phyloP scores from a whole-genome alignment of 2,329 filamentous ascomycete genomes.

The Harringtonia aguacate region DNA sequence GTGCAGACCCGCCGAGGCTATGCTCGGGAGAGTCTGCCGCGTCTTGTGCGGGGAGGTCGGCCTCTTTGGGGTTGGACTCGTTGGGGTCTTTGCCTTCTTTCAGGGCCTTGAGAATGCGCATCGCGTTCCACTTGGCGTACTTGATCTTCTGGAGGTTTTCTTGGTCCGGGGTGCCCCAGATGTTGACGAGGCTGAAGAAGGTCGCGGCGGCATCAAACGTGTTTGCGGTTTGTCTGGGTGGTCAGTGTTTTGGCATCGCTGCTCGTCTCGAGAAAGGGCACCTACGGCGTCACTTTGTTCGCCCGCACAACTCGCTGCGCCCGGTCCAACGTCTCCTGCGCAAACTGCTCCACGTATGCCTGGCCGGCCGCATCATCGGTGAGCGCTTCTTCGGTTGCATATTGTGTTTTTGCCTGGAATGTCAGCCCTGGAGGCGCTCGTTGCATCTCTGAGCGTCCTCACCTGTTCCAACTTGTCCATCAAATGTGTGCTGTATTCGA shows the following conservation, averaged over 20 bases:
- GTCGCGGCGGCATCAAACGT: slow-evolving; percentile 89
- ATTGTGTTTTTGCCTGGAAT: slow-evolving; percentile 55
- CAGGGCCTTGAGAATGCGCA: slow-evolving; percentile 81
- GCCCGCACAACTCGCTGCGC: slow-evolving; percentile 74
- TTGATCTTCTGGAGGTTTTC: slow-evolving; percentile 83
- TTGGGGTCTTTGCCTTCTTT: slow-evolving; percentile 91
- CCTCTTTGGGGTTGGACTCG: slow-evolving; percentile 66
- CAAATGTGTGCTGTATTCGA: slow-evolving; percentile 67
- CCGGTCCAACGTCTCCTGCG: slow-evolving; percentile 73
- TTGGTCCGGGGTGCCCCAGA: slow-evolving; percentile 67
- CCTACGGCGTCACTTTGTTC: slow-evolving; percentile 70
- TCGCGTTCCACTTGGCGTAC: slow-evolving; percentile 91
- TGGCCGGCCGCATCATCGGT: slow-evolving; percentile 77
- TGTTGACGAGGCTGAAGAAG: slow-evolving; percentile 77
- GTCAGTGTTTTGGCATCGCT: slow-evolving; percentile 2
- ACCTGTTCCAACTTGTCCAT: slow-evolving; percentile 88
- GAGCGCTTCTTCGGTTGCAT: slow-evolving; percentile 71
- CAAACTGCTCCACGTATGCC: slow-evolving; percentile 92
- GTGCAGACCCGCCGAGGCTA: slow-evolving; percentile 2
- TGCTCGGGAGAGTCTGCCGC: slow-evolving; percentile 36
- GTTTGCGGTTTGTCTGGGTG: slow-evolving; percentile 70
- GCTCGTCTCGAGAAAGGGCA: neutral
- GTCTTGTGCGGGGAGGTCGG: slow-evolving; percentile 37
- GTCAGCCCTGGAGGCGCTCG: neutral
- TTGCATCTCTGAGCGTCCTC: slow-evolving; percentile 12